Evolutionary conservation across 805 yeast genomes (phyloP).

Genomic region (Yarrowia porcina): DNA sequence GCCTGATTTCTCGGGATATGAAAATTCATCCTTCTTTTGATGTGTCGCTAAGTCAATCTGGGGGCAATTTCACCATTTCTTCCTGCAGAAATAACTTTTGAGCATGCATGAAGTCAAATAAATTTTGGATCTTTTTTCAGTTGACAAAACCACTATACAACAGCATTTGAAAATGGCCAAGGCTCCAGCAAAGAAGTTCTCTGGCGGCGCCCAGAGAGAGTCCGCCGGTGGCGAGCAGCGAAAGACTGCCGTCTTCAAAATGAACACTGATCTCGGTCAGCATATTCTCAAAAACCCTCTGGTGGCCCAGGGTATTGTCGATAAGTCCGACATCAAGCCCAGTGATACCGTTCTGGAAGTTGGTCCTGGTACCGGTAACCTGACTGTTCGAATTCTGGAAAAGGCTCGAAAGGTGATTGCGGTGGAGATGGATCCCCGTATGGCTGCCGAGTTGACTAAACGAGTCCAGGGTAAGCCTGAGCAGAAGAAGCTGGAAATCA

Average conservation of each 20-base stretch:
- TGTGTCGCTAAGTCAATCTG: background rate
- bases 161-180: slow-evolving; percentile 5
- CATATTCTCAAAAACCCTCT: slow-evolving; percentile 94
- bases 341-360: slow-evolving; percentile 92
- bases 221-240: slow-evolving; percentile 28
- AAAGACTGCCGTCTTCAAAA: slow-evolving; percentile 69
- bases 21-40: background rate
- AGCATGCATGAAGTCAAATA: slow-evolving; percentile 18
- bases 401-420: slow-evolving; percentile 94
- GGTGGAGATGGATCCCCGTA: slow-evolving; percentile 98
- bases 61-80: background rate
- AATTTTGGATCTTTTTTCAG: slow-evolving; percentile 16
- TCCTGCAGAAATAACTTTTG: background rate
- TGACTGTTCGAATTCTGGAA: slow-evolving; percentile 88
- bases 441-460: slow-evolving; percentile 98
- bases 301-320: slow-evolving; percentile 97
- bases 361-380: slow-evolving; percentile 99
- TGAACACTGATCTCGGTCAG: slow-evolving; percentile 95
- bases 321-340: slow-evolving; percentile 89
- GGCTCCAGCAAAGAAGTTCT: slow-evolving; percentile 25
- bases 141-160: background rate
- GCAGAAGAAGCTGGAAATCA: slow-evolving; percentile 84
- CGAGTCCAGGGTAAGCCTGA: slow-evolving; percentile 97
- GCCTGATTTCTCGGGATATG: background rate
- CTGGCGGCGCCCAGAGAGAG: slow-evolving; percentile 24